These are phyloP conservation scores for Cyclanthera cordifolia DNA, from an alignment of 306 rosid genomes.

Conservation along the genomic window DNA sequence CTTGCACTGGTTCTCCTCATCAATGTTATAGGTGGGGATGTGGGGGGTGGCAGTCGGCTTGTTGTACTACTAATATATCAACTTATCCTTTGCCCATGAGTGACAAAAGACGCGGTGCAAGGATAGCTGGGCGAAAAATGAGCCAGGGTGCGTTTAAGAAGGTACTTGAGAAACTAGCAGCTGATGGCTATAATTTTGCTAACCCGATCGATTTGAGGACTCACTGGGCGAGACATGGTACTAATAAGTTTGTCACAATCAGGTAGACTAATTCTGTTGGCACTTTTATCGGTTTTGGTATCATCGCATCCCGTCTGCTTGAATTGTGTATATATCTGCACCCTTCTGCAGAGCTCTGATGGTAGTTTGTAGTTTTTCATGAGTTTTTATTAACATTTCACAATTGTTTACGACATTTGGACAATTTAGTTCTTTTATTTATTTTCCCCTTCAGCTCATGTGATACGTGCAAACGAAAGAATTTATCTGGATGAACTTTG, in stretches of 20 bases:
- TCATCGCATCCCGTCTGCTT: constrained; percentile 1
- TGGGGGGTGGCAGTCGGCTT: constrained; percentile 99
- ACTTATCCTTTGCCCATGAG: constrained; percentile 96
- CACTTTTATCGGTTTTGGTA: background rate
- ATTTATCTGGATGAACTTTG: constrained; percentile 12
- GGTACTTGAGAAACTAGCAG: constrained; percentile 92
- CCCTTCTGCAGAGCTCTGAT: constrained; percentile 16
- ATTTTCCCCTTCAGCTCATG: constrained; percentile 14
- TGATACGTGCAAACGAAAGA: constrained; percentile 10
- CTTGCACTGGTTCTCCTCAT: constrained; percentile 83
- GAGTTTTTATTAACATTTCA: constrained; percentile 16
- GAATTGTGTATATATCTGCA: constrained; percentile 16
- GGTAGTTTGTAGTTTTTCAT: constrained; percentile 14
- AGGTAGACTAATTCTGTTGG: constrained; percentile 44
- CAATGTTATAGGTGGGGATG: constrained; percentile 99
- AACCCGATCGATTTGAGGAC: constrained; percentile 88
- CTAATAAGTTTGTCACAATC: constrained; percentile 97
- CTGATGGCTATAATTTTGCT: constrained; percentile 88
- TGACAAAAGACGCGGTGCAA: constrained; percentile 90
- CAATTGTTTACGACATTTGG: constrained; percentile 9
- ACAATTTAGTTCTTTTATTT: constrained; percentile 13
- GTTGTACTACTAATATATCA: constrained; percentile 85
- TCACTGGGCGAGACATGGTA: constrained; percentile 98
- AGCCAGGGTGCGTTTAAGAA: constrained; percentile 98
- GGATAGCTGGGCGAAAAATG: constrained; percentile 99